A percentile compares a stretch with the other conserved stretches of the same genome.
Evolutionary conservation across 345 rosid species (phyloP).

Genomic region (Linum tenue): DNA sequence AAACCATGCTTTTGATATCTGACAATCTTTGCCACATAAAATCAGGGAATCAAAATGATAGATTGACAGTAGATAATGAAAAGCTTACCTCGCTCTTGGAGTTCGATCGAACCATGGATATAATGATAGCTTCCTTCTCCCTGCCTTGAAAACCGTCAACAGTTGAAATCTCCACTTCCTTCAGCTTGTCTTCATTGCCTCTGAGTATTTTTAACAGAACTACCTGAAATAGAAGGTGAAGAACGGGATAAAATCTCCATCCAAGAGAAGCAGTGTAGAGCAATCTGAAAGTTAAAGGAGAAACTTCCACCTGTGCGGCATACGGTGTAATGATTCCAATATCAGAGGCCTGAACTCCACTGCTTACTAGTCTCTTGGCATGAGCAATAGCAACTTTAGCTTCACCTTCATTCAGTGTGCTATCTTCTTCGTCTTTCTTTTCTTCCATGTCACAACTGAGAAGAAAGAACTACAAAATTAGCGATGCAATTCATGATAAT

Average conservation of each 20-base stretch:
- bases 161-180: slow-evolving; percentile 79
- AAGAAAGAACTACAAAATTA: slow-evolving; percentile 5
- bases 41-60: background rate
- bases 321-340: slow-evolving; percentile 91
- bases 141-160: slow-evolving; percentile 99
- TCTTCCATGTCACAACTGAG: slow-evolving; percentile 94
- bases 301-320: slow-evolving; percentile 68
- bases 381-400: slow-evolving; percentile 85
- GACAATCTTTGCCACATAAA: background rate
- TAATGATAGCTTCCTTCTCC: slow-evolving; percentile 89
- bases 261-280: background rate
- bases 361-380: slow-evolving; percentile 63
- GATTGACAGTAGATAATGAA: background rate
- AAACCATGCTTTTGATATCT: background rate
- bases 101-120: slow-evolving; percentile 94
- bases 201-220: slow-evolving; percentile 60
- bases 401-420: slow-evolving; percentile 92
- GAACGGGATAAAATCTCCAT: slow-evolving; percentile 1
- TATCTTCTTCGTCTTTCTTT: slow-evolving; percentile 97
- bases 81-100: slow-evolving; percentile 68
- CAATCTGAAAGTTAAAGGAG: background rate
- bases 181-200: slow-evolving; percentile 63
- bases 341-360: slow-evolving; percentile 74
- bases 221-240: slow-evolving; percentile 35
- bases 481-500: too few species aligned